Base-by-base conservation (phyloP, 306 rosid species). In the Betula pendula region DNA sequence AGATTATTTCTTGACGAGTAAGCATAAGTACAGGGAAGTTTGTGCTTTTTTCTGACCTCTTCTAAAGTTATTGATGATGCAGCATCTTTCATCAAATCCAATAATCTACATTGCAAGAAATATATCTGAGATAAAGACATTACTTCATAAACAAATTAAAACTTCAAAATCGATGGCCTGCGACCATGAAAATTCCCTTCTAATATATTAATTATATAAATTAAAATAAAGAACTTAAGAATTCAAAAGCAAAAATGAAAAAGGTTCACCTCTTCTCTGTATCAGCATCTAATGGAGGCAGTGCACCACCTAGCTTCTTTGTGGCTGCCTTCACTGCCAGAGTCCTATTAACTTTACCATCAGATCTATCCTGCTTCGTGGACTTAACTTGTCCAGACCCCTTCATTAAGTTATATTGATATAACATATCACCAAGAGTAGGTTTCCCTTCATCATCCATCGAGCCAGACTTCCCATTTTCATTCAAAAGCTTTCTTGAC, bases 201-300 rank as follows among this genome's bases (percentile, higher is more conserved):
- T 8, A 68, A 73, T 19, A 73, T 19, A 62, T 40, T 12, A 16
- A 12, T 4, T 38, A 35, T 65, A 19, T 16, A 15, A 45, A 22
- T 13, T 15, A 66, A 43, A 47, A 55, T 24, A 11, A 70, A 65
- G 45, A n/a, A 65, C 69, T 16, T 72, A 79, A 73, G 52, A 72
- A 71, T 25, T 66, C 73, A 71, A 16, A 55, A 60, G 56, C 55
- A 6, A 3, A 79, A 24, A 75, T 13, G 16, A 71, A 83, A 70
- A 38, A 70, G 12, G 71, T 69, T 80, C 75, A 91, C 99, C 97
- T 90, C 85, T 78, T 86, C 89, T 90, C 85, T 35, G 94, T 55
- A 70, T 93, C 89, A 48, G 85, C 81, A 85, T 90, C 97, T 81
- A 92, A 78, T 53, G 80, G 73, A 49, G 82, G 79, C 24, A 44